Percentiles rank a stretch among this genome's conserved stretches.
Conservation (phyloP, 2,329 filamentous ascomycete species). For the Calonectria honghensis region DNA sequence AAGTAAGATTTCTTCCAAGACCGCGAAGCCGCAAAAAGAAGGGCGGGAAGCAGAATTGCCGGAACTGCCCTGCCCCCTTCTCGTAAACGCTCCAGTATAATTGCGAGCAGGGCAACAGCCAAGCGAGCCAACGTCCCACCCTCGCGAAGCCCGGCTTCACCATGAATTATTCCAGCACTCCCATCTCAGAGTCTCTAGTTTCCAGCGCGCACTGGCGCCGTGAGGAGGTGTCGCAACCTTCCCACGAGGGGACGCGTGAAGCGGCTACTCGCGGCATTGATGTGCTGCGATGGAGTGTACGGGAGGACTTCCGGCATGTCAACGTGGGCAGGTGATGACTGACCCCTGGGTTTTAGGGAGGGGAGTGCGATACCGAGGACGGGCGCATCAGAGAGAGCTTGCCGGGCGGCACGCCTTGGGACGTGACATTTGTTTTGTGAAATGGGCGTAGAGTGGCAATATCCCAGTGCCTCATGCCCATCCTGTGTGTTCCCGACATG, state of each 20-base stretch:
- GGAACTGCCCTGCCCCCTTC: background rate
- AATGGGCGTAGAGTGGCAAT: background rate
- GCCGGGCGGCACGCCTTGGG: background rate
- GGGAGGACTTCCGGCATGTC: background rate
- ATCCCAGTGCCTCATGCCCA: background rate
- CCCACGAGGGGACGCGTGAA: too few species aligned
- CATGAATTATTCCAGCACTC: background rate
- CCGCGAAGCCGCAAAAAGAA: background rate
- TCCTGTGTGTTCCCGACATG: background rate
- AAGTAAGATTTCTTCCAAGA: background rate
- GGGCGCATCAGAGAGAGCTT: background rate
- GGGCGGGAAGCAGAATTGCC: background rate
- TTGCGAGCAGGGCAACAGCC: background rate
- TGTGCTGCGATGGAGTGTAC: background rate
- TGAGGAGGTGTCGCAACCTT: background rate
- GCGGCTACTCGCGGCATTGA: constrained; percentile 4
- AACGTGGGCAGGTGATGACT: background rate
- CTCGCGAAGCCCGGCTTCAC: background rate
- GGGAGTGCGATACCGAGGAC: background rate
- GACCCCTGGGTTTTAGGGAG: background rate
- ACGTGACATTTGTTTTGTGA: background rate
- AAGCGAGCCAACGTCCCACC: background rate
- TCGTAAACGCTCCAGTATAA: background rate
- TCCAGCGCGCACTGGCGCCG: background rate
- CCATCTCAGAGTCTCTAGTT: background rate